Evolutionary conservation across 2,329 filamentous ascomycete genomes (phyloP).

Genomic region (Neospermospora avenae): DNA sequence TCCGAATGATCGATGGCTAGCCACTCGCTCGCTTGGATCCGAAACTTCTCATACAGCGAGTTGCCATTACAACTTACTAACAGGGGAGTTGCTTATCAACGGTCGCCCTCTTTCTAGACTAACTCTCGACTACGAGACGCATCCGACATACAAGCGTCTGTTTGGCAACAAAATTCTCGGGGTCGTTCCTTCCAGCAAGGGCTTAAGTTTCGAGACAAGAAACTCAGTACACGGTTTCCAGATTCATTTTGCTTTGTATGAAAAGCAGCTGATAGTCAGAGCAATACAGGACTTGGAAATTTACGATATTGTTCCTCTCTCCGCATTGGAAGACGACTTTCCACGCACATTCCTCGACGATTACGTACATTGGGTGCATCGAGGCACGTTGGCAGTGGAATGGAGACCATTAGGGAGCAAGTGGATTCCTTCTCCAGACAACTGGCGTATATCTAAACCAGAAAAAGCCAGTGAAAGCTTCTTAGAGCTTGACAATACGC

Average conservation of each 20-base stretch:
- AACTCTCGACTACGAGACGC: slow-evolving; percentile 42
- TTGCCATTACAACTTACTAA: slow-evolving; percentile 50
- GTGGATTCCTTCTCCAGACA: slow-evolving; percentile 30
- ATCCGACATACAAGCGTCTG: slow-evolving; percentile 18
- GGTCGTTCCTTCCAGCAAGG: slow-evolving; percentile 35
- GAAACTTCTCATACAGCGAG: slow-evolving; percentile 13
- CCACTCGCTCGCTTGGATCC: slow-evolving; percentile 20
- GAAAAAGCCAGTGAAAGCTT: neutral
- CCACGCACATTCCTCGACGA: slow-evolving; percentile 12
- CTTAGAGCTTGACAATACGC: neutral
- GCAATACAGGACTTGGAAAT: slow-evolving; percentile 1
- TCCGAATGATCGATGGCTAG: slow-evolving; percentile 37
- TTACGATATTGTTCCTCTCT: slow-evolving; percentile 19
- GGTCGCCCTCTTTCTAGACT: slow-evolving; percentile 47
- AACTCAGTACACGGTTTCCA: slow-evolving; percentile 25
- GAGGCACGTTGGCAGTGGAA: slow-evolving; percentile 16
- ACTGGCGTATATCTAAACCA: slow-evolving; percentile 30
- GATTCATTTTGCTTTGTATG: slow-evolving; percentile 36
- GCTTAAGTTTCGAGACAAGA: slow-evolving; percentile 38
- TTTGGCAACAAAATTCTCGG: slow-evolving; percentile 32
- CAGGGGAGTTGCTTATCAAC: slow-evolving; percentile 50
- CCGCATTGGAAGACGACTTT: slow-evolving; percentile 14
- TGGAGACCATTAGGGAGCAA: slow-evolving; percentile 24
- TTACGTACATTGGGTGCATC: slow-evolving; percentile 20
- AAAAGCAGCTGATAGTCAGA: slow-evolving; percentile 34